Percentiles rank a stretch among this genome's conserved stretches.
These are phyloP conservation scores for Amaranthus hypochondriacus DNA, from an alignment of 148 eudicot species.

Conservation along the genomic window DNA sequence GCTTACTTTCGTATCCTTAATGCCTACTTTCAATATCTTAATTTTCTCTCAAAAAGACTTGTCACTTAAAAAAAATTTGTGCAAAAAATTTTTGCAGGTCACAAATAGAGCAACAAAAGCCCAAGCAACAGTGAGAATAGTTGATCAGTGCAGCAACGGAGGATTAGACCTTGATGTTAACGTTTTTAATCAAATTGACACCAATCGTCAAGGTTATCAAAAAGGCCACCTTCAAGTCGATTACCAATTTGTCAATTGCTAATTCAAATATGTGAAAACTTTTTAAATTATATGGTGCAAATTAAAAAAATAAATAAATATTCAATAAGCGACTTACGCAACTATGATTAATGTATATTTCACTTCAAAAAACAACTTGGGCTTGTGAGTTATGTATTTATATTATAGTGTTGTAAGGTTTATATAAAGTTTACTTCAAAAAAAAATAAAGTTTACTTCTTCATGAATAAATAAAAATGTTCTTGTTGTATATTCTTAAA, in stretches of 20 bases:
- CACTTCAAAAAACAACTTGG: too few relatives aligned
- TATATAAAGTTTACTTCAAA: too few relatives aligned
- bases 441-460: too few relatives aligned
- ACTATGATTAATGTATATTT: too few relatives aligned
- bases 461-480: too few relatives aligned
- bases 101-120: conserved; percentile 48
- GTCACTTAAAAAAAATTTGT: neutral
- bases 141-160: conserved; percentile 50
- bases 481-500: too few relatives aligned
- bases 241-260: conserved; percentile 45
- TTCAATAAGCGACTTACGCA: too few relatives aligned
- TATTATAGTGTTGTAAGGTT: too few relatives aligned
- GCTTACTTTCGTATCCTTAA: neutral
- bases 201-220: conserved; percentile 31
- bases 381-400: too few relatives aligned
- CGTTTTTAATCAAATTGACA: conserved; percentile 39
- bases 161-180: conserved; percentile 45
- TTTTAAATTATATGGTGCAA: too few relatives aligned
- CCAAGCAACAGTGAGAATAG: conserved; percentile 39
- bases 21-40: neutral
- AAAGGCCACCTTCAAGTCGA: conserved; percentile 44
- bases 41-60: neutral
- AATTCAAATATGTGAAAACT: neutral
- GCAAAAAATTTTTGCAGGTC: conserved; percentile 23
- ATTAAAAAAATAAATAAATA: too few relatives aligned